These are phyloP conservation scores for Neocatenulostroma microsporum DNA, from an alignment of 2,329 filamentous ascomycete genomes.

Conservation along the genomic window DNA sequence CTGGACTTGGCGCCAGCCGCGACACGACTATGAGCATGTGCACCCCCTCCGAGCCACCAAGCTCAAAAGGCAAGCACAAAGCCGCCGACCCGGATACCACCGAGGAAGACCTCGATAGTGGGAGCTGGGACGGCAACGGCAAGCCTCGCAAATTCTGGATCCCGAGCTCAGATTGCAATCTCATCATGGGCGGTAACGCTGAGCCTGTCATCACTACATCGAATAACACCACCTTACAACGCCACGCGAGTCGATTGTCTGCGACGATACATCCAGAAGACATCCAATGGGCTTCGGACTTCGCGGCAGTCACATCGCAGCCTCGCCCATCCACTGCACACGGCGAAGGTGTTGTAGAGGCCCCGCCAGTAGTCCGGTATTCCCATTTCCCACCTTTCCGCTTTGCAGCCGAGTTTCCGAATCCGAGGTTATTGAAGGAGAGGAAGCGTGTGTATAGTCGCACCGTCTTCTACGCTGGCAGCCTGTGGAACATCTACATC, in stretches of 20 bases:
- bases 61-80: slow-evolving; percentile 40
- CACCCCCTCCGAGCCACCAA: slow-evolving; percentile 14
- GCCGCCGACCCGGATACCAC: slow-evolving; percentile 14
- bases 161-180: slow-evolving; percentile 46
- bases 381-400: slow-evolving; percentile 52
- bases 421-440: slow-evolving; percentile 49
- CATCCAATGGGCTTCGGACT: slow-evolving; percentile 50
- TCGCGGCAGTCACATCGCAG: slow-evolving; percentile 39
- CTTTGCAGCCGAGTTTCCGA: slow-evolving; percentile 52
- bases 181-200: slow-evolving; percentile 47
- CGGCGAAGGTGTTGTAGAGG: slow-evolving; percentile 3
- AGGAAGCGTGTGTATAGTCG: slow-evolving; percentile 53
- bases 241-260: slow-evolving; percentile 42
- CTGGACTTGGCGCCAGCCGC: slow-evolving; percentile 11
- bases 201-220: slow-evolving; percentile 46
- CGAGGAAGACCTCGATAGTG: slow-evolving; percentile 31
- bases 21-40: slow-evolving; percentile 25
- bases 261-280: slow-evolving; percentile 48
- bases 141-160: slow-evolving; percentile 52
- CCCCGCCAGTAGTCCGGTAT: slow-evolving; percentile 33
- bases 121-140: slow-evolving; percentile 48
- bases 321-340: slow-evolving; percentile 15
- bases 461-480: slow-evolving; percentile 53
- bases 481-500: slow-evolving; percentile 56
- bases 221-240: slow-evolving; percentile 33